These are phyloP conservation scores for Limonium bicolor DNA, from an alignment of 148 eudicot genomes.

Conservation along the genomic window DNA sequence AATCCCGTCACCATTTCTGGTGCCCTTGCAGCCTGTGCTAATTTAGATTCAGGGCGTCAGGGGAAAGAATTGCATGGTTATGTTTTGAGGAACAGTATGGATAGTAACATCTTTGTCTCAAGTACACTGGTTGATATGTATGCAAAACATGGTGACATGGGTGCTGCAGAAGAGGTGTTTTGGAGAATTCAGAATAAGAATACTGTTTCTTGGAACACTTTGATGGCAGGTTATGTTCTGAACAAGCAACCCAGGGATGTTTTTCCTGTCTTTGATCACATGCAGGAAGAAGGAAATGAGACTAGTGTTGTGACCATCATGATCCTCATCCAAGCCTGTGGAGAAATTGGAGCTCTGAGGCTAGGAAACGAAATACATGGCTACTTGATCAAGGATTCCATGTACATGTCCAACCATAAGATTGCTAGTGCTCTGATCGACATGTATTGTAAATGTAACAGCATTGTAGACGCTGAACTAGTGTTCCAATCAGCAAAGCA, in stretches of 20 bases:
- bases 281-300: conserved; percentile 21
- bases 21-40: conserved; percentile 46
- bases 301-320: conserved; percentile 28
- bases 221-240: conserved; percentile 26
- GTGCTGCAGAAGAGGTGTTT: conserved; percentile 29
- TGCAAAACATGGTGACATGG: conserved; percentile 28
- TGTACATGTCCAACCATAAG: conserved; percentile 12
- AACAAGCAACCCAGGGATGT: conserved; percentile 16
- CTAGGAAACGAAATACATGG: conserved; percentile 31
- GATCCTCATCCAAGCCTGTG: conserved; percentile 33
- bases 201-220: conserved; percentile 34
- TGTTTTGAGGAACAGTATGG: conserved; percentile 14
- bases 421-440: conserved; percentile 25
- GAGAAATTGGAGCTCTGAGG: conserved; percentile 23
- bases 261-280: conserved; percentile 16
- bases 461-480: conserved; percentile 21
- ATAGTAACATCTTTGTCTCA: conserved; percentile 28
- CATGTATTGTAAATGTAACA: conserved; percentile 40
- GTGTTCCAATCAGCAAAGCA: conserved; percentile 3
- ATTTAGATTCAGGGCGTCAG: conserved; percentile 14
- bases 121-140: conserved; percentile 47
- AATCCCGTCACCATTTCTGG: conserved; percentile 24
- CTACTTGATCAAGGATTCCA: conserved; percentile 20
- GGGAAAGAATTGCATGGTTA: conserved; percentile 47
- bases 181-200: conserved; percentile 24